Conservation (phyloP, 169 alveolate genomes). For the Plasmodium relictum region DNA sequence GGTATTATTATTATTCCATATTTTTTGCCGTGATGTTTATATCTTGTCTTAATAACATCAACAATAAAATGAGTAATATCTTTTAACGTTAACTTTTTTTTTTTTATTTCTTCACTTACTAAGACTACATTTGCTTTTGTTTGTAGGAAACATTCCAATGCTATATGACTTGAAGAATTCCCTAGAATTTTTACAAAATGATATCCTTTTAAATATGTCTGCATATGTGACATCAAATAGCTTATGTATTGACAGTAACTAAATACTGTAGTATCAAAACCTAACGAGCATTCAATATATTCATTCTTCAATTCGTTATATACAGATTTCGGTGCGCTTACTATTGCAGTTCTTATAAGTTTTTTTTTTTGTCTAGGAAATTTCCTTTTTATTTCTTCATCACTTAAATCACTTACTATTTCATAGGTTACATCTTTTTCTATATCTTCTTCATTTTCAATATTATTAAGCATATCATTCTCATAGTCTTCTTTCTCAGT, state of each 20-base stretch:
- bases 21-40: constrained; percentile 84
- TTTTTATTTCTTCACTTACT: constrained; percentile 93
- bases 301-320: constrained; percentile 95
- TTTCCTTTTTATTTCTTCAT: constrained; percentile 49
- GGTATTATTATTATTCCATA: constrained; percentile 95
- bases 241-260: constrained; percentile 94
- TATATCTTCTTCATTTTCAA: neutral
- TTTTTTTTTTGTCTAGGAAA: constrained; percentile 53
- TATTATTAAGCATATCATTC: neutral
- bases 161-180: constrained; percentile 95
- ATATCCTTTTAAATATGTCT: constrained; percentile 90
- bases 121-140: constrained; percentile 92
- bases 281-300: constrained; percentile 94
- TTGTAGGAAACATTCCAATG: constrained; percentile 94
- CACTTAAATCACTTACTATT: constrained; percentile 53
- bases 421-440: constrained; percentile 11
- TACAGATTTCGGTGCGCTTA: constrained; percentile 96
- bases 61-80: constrained; percentile 88
- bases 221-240: constrained; percentile 89
- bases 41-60: constrained; percentile 89
- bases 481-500: neutral
- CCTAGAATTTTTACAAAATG: constrained; percentile 96
- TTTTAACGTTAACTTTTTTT: constrained; percentile 85
- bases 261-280: constrained; percentile 97
- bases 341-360: constrained; percentile 83